phyloP scores from a whole-genome alignment of 441 rosid genomes.

The Heliophila coronopifolia region DNA sequence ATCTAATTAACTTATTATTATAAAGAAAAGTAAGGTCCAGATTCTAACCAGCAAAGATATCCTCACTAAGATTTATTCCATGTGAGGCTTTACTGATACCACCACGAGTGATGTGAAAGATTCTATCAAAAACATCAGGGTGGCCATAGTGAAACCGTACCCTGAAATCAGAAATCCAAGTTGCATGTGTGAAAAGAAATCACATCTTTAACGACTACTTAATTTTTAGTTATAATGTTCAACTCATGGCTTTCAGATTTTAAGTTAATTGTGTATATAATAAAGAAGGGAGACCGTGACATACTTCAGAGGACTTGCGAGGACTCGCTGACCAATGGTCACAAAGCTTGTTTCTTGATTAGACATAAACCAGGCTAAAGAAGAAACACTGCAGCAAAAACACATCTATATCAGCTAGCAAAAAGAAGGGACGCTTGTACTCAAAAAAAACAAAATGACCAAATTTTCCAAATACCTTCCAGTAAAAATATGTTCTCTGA shows the following conservation, averaged over 20 bases:
- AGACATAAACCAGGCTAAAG: conserved; percentile 97
- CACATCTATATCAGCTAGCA: conserved; percentile 7
- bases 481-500: conserved; percentile 91
- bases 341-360: conserved; percentile 94
- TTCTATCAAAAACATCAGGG: conserved; percentile 89
- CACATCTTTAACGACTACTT: background rate
- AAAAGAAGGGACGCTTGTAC: background rate
- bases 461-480: conserved; percentile 49
- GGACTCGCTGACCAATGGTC: conserved; percentile 92
- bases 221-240: background rate
- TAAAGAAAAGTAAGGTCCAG: conserved; percentile 9
- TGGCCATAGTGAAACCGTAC: conserved; percentile 93
- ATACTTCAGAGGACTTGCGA: conserved; percentile 92
- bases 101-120: conserved; percentile 89
- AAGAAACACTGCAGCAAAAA: conserved; percentile 80
- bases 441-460: background rate
- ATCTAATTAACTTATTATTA: background rate
- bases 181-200: background rate
- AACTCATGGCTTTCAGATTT: too few species aligned
- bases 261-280: too few species aligned
- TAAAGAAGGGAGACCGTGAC: conserved; percentile 18
- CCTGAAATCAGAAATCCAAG: conserved; percentile 39
- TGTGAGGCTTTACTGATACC: conserved; percentile 94
- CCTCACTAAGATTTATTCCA: conserved; percentile 90
- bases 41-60: conserved; percentile 79